These are phyloP conservation scores for Chrysoporthe austroafricana DNA, from an alignment of 2,329 filamentous ascomycete genomes.

Conservation along the genomic window DNA sequence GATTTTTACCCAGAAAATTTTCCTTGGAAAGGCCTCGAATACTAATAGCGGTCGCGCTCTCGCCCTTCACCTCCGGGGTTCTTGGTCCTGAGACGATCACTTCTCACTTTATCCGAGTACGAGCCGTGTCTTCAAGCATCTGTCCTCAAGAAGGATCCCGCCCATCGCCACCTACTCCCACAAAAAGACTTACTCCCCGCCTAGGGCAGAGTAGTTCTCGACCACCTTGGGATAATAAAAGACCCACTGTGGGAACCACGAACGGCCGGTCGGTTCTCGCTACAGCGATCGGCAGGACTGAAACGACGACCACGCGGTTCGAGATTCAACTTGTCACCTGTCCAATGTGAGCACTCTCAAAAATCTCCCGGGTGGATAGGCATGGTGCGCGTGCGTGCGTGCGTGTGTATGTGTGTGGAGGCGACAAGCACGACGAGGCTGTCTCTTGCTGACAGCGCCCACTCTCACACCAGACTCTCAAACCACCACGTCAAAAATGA, in stretches of 20 bases:
- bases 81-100: neutral
- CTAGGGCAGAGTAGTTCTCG: neutral
- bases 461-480: too few species aligned
- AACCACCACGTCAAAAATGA: constrained; percentile 15
- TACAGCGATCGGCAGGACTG: constrained; percentile 1
- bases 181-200: neutral
- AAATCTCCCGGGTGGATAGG: neutral
- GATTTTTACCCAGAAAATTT: neutral
- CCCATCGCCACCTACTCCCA: neutral
- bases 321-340: neutral
- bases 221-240: neutral
- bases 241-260: constrained; percentile 5
- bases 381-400: neutral
- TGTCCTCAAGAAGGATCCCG: too few species aligned
- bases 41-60: neutral
- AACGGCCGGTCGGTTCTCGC: neutral
- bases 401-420: neutral
- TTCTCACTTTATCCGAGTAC: neutral
- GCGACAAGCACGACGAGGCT: neutral
- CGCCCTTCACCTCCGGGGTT: neutral
- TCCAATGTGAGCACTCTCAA: neutral
- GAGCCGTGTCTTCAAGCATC: neutral
- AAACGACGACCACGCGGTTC: constrained; percentile 2
- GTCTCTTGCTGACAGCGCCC: constrained; percentile 4
- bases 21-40: neutral